A percentile compares a stretch with the other conserved stretches of the same genome.
These are phyloP conservation scores for Recurvomyces mirabilis DNA, from an alignment of 495 filamentous ascomycete species.

Conservation along the genomic window DNA sequence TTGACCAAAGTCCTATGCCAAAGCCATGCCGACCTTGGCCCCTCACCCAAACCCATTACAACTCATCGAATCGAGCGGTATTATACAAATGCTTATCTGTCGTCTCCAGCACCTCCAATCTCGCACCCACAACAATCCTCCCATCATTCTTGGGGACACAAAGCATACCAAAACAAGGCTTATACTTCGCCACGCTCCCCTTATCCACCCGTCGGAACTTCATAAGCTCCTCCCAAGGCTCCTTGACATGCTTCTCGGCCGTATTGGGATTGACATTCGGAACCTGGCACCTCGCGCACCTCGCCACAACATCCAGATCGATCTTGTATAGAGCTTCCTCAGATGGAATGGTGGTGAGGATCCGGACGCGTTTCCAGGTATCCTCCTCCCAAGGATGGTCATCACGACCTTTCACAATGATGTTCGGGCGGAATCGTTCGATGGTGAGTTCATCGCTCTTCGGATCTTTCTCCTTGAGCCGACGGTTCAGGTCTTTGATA, in stretches of 20 bases:
- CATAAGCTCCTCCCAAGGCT: slow-evolving; percentile 35
- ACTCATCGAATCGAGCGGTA: slow-evolving; percentile 14
- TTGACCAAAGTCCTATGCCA: too few relatives aligned
- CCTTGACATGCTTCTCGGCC: slow-evolving; percentile 29
- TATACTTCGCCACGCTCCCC: slow-evolving; percentile 28
- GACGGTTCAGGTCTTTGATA: slow-evolving; percentile 33
- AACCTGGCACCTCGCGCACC: slow-evolving; percentile 33
- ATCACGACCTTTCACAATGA: slow-evolving; percentile 28
- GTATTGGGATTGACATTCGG: slow-evolving; percentile 36
- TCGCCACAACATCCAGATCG: slow-evolving; percentile 32
- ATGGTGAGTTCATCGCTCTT: slow-evolving; percentile 24
- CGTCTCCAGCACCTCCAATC: slow-evolving; percentile 43
- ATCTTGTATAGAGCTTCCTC: slow-evolving; percentile 19
- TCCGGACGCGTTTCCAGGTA: slow-evolving; percentile 30
- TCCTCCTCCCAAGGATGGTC: slow-evolving; percentile 33
- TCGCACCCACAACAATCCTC: slow-evolving; percentile 42
- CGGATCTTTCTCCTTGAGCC: slow-evolving; percentile 22
- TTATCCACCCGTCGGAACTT: slow-evolving; percentile 31
- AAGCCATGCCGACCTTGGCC: too few relatives aligned
- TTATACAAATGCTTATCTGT: slow-evolving; percentile 30
- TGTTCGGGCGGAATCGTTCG: slow-evolving; percentile 37
- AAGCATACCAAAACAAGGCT: slow-evolving; percentile 36
- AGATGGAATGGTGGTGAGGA: slow-evolving; percentile 10
- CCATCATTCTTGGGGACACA: slow-evolving; percentile 36
- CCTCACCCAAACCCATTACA: slow-evolving; percentile 9